Evolutionary conservation across 2,329 filamentous ascomycete genomes (phyloP), one percentile per base, ranked within the genome.

Genomic region (Nannizziopsis barbatae): DNA sequence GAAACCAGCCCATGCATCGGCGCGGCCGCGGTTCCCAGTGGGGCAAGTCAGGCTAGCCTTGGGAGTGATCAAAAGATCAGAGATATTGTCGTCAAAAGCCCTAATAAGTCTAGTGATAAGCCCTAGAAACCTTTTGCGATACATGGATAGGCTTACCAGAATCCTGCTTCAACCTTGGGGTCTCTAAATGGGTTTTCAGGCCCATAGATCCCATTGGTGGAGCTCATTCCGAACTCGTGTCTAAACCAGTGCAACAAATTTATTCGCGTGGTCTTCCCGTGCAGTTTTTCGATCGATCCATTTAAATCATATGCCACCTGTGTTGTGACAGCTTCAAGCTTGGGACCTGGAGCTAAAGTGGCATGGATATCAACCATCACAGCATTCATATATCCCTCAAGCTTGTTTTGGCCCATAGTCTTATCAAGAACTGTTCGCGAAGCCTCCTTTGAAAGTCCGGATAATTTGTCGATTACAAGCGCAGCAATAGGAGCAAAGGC

Each of bases 191-290:
- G 62, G 46, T 63, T 64, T 35, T 57, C 32, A 0, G 56, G 55
- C 1, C 62, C 62, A 40, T 61, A 64, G 5, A 54, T 50, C 4
- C 60, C 54, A 17, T 61, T 54, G 10, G 58, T 61, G 18, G 58
- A 62, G 4, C 61, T 60, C 35, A 53, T 43, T 3, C 56, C 62
- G 7, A 63, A 57, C 14, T 53, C 55, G 38, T 57, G 48, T 6
- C 48, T 51, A 32, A 57, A 58, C 62, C 61, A 64, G 8, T 32
- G 47, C 45, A 56, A 57, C 5, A 64, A 41, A 43, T 64, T 58
- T 5, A 40, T 4, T 20, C 15, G 7, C 7, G n/a, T n/a, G n/a
- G n/a, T n/a, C n/a, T n/a, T n/a, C n/a, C n/a, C n/a, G n/a, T n/a
- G n/a, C n/a, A n/a, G n/a, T n/a, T n/a, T n/a, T n/a, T n/a, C n/a